Percentiles rank a stretch among this genome's conserved stretches.
These are phyloP conservation scores for Melanogaster broomeanus DNA, from an alignment of 768 basidiomycete genomes.

Conservation along the genomic window DNA sequence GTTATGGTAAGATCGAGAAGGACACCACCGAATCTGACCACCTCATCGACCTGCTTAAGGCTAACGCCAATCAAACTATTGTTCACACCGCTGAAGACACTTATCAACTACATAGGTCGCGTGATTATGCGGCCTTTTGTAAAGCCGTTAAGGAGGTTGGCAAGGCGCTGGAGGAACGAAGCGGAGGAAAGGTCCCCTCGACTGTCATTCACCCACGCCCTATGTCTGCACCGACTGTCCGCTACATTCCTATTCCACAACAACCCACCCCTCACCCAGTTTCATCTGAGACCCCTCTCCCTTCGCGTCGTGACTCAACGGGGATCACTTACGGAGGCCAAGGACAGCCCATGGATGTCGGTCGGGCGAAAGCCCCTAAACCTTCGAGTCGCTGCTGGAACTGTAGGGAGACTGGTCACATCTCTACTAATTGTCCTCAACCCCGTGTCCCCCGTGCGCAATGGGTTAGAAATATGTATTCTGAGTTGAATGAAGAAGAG, in stretches of 20 bases:
- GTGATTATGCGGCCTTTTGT: background rate
- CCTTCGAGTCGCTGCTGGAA: slow-evolving; percentile 1
- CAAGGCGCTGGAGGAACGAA: background rate
- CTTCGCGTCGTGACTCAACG: background rate
- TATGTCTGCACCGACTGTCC: too few species aligned
- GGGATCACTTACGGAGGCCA: slow-evolving; percentile 9
- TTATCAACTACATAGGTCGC: background rate
- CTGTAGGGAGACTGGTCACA: background rate
- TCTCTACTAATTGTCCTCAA: background rate
- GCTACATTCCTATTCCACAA: too few species aligned
- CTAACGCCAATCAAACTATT: background rate
- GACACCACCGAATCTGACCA: background rate
- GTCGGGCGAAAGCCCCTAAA: background rate
- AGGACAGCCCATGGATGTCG: slow-evolving; percentile 21
- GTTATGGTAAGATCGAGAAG: background rate
- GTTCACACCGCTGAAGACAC: background rate
- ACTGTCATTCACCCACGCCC: background rate
- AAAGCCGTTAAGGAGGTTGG: background rate
- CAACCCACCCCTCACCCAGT: too few species aligned
- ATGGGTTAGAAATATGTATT: background rate
- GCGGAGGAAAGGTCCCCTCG: background rate
- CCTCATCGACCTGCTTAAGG: background rate
- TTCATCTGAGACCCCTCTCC: too few species aligned
- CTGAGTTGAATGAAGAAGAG: background rate
- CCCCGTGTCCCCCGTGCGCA: background rate